These are phyloP conservation scores for Plantago major DNA, from an alignment of 257 asterid species.

Conservation along the genomic window DNA sequence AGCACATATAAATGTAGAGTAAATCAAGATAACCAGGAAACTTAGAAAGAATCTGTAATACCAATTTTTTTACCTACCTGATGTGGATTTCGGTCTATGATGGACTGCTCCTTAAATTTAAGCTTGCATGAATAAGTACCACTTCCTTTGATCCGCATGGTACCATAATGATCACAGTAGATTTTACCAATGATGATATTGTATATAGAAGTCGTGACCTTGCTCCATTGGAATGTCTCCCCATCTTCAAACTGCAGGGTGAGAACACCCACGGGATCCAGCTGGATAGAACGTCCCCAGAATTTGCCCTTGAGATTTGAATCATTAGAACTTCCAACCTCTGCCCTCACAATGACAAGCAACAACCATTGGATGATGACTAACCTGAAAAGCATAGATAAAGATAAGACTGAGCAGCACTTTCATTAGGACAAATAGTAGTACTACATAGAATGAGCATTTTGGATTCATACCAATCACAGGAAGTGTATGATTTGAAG, in stretches of 20 bases:
- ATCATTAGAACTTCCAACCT: slow-evolving; percentile 96
- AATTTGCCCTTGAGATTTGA: slow-evolving; percentile 97
- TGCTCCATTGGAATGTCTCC: slow-evolving; percentile 96
- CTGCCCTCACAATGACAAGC: slow-evolving; percentile 98
- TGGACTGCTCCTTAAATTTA: slow-evolving; percentile 98
- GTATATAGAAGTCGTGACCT: slow-evolving; percentile 96
- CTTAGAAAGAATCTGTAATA: too few relatives aligned
- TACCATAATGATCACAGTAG: slow-evolving; percentile 92
- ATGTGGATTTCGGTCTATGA: slow-evolving; percentile 96
- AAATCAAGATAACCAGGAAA: not conserved
- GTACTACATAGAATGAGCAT: too few relatives aligned
- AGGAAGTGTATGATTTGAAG: too few relatives aligned
- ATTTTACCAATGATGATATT: slow-evolving; percentile 93
- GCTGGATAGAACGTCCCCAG: slow-evolving; percentile 99
- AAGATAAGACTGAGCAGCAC: not conserved
- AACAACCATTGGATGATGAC: slow-evolving; percentile 97
- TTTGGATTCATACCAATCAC: not conserved
- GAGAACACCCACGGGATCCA: slow-evolving; percentile 89
- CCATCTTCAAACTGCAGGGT: slow-evolving; percentile 95
- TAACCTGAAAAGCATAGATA: slow-evolving; percentile 55
- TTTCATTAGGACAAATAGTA: too few relatives aligned
- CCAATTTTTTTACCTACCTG: slow-evolving; percentile 44
- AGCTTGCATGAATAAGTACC: slow-evolving; percentile 94
- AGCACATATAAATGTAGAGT: slow-evolving; percentile 4
- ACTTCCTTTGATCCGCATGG: slow-evolving; percentile 97